Conservation (phyloP, 2,329 filamentous ascomycete species). For the Leptoxyphium fumago region DNA sequence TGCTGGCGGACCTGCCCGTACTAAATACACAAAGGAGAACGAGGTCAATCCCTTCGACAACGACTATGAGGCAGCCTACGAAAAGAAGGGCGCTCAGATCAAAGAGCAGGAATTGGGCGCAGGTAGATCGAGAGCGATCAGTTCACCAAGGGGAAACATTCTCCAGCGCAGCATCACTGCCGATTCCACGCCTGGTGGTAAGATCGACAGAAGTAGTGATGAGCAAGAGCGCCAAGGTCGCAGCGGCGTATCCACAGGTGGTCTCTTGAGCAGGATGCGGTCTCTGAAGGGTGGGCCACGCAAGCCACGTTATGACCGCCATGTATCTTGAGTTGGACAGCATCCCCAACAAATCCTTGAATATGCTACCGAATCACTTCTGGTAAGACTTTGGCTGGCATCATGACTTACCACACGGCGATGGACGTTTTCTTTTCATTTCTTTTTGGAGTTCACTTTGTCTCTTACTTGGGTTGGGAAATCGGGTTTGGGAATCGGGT, state of each 20-base stretch:
- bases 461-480: no score
- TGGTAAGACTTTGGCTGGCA: no score
- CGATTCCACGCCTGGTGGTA: constrained; percentile 9
- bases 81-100: constrained; percentile 47
- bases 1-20: constrained; percentile 27
- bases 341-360: not conserved
- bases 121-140: not conserved
- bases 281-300: constrained; percentile 57
- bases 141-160: constrained; percentile 16
- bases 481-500: no score
- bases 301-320: constrained; percentile 25
- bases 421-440: no score
- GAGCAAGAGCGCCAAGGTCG: constrained; percentile 23
- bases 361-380: no score
- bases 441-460: no score
- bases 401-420: no score
- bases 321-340: constrained; percentile 2
- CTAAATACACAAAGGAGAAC: constrained; percentile 20
- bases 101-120: constrained; percentile 28
- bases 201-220: constrained; percentile 20
- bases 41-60: constrained; percentile 58
- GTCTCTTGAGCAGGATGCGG: constrained; percentile 67
- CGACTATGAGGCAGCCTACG: constrained; percentile 57
- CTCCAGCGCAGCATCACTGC: constrained; percentile 51
- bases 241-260: constrained; percentile 30